Conservation (phyloP, 2,329 filamentous ascomycete genomes). For the Macrophomina pseudophaseolina region DNA sequence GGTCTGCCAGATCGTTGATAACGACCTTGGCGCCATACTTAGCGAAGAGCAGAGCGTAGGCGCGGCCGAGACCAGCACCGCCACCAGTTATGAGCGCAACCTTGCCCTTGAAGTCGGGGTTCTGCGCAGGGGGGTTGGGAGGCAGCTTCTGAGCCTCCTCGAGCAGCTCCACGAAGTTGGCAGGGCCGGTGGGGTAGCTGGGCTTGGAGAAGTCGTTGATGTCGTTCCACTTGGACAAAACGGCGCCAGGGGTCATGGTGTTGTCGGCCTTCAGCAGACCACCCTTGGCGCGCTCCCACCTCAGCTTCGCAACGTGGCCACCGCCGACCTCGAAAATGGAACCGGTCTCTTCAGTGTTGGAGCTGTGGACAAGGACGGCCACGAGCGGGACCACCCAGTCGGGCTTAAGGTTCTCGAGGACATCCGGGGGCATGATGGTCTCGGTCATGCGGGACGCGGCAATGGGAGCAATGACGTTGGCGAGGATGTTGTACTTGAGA, state of each 20-base stretch:
- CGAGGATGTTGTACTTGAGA: conserved; percentile 94
- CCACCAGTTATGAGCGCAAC: conserved; percentile 88
- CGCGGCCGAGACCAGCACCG: conserved; percentile 86
- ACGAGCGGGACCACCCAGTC: conserved; percentile 96
- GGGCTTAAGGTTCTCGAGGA: conserved; percentile 82
- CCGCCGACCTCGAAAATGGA: conserved; percentile 93
- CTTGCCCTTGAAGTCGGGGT: conserved; percentile 80
- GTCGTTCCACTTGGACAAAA: conserved; percentile 88
- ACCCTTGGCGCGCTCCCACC: conserved; percentile 93
- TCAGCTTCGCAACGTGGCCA: conserved; percentile 88
- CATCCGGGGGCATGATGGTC: conserved; percentile 93
- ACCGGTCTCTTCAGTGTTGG: conserved; percentile 81
- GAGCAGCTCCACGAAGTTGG: conserved; percentile 85
- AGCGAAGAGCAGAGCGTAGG: conserved; percentile 86
- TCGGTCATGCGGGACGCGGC: conserved; percentile 95
- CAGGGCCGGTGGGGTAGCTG: conserved; percentile 81
- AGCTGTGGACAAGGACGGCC: conserved; percentile 83
- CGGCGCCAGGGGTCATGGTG: conserved; percentile 82
- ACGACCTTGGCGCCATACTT: conserved; percentile 84
- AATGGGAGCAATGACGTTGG: conserved; percentile 94
- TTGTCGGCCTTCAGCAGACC: conserved; percentile 88
- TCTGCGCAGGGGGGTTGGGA: conserved; percentile 72
- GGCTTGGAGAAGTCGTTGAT: conserved; percentile 85
- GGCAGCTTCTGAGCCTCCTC: conserved; percentile 82
- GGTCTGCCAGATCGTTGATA: conserved; percentile 94